phyloP scores from a whole-genome alignment of 257 asterid species.

The Solanum clarkiae region DNA sequence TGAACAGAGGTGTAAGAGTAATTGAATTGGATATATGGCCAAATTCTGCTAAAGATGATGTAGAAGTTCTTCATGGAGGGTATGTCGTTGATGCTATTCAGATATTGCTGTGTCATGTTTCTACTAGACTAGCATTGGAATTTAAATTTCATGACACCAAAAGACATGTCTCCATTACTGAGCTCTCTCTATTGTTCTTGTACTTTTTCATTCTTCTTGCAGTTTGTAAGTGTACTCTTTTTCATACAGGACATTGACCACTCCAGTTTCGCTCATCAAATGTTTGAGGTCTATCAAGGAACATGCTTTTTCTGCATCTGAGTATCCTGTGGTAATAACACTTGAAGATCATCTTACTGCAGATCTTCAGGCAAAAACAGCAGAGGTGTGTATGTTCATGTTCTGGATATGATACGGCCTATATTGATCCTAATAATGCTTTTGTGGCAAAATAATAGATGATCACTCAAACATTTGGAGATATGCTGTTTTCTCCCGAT shows the following conservation, averaged over 20 bases:
- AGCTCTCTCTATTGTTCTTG: background rate
- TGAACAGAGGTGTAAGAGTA: slow-evolving; percentile 47
- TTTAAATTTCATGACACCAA: background rate
- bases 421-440: background rate
- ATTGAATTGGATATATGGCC: slow-evolving; percentile 79
- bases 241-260: background rate
- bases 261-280: slow-evolving; percentile 5
- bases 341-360: slow-evolving; percentile 9
- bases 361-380: background rate
- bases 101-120: background rate
- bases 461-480: slow-evolving; percentile 5
- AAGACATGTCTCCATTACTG: background rate
- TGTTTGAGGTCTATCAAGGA: slow-evolving; percentile 2
- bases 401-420: background rate
- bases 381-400: background rate
- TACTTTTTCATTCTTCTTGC: background rate
- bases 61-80: slow-evolving; percentile 66
- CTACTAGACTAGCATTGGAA: background rate
- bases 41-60: slow-evolving; percentile 47
- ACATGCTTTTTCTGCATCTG: slow-evolving; percentile 3
- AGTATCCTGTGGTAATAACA: slow-evolving; percentile 6
- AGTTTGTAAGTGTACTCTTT: background rate
- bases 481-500: slow-evolving; percentile 1
- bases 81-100: background rate
- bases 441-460: slow-evolving; percentile 8